These are phyloP conservation scores for Lentinula sp. DNA, from an alignment of 768 basidiomycete genomes.

Conservation along the genomic window DNA sequence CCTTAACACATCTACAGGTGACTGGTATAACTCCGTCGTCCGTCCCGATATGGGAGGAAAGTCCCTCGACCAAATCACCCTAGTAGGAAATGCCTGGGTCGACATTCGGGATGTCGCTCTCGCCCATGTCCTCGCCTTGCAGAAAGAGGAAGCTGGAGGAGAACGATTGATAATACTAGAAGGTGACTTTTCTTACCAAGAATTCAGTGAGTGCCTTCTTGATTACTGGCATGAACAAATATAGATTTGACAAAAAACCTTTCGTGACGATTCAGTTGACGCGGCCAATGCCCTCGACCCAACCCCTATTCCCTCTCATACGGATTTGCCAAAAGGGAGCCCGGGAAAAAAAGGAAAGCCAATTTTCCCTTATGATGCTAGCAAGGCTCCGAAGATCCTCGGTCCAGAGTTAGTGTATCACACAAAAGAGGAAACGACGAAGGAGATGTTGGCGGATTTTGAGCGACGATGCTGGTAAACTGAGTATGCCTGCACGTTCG, in stretches of 20 bases:
- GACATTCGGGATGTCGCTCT: constrained; percentile 46
- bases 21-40: constrained; percentile 27
- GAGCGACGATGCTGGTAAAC: constrained; percentile 24
- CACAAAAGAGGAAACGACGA: constrained; percentile 21
- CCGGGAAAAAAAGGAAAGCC: constrained; percentile 18
- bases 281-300: constrained; percentile 20
- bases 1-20: constrained; percentile 29
- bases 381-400: constrained; percentile 23
- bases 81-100: constrained; percentile 24
- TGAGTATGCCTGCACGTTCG: no score
- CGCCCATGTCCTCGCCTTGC: constrained; percentile 46
- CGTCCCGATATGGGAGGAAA: constrained; percentile 13
- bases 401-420: constrained; percentile 21
- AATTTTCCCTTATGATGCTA: constrained; percentile 17
- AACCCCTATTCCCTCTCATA: constrained; percentile 16
- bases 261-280: constrained; percentile 22
- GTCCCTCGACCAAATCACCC: constrained; percentile 18
- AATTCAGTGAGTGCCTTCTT: constrained; percentile 14
- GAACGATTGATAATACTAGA: constrained; percentile 44
- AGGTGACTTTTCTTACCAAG: constrained; percentile 18
- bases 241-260: not conserved
- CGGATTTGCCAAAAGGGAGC: constrained; percentile 16
- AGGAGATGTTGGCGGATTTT: constrained; percentile 25
- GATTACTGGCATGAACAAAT: not conserved
- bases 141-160: constrained; percentile 40